Percentiles rank a stretch among this genome's conserved stretches.
These are phyloP conservation scores for Corymbia calophylla DNA, from an alignment of 441 rosid genomes.

Conservation along the genomic window DNA sequence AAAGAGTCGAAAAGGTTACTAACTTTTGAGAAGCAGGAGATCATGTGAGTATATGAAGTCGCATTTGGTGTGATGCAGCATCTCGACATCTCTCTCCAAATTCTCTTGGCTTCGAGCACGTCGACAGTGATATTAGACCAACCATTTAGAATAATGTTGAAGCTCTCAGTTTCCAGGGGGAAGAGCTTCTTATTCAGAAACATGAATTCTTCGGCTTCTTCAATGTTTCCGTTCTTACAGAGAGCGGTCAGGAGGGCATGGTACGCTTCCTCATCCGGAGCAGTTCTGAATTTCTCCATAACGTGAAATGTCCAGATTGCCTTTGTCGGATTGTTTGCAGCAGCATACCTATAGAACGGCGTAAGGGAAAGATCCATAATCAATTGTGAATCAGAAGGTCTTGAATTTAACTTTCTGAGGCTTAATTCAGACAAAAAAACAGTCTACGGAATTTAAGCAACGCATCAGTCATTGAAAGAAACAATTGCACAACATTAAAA, in stretches of 20 bases:
- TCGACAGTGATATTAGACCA: conserved; percentile 69
- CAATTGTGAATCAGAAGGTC: not conserved
- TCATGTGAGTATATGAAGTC: conserved; percentile 57
- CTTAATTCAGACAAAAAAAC: not conserved
- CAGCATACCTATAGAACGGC: conserved; percentile 56
- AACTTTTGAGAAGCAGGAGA: conserved; percentile 72
- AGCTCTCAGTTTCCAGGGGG: conserved; percentile 48
- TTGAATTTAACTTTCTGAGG: not conserved
- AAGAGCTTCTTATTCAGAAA: conserved; percentile 66
- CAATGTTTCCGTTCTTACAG: conserved; percentile 71
- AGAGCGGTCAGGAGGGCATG: conserved; percentile 37
- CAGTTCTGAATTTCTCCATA: conserved; percentile 70
- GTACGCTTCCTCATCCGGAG: conserved; percentile 75
- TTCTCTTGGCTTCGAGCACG: conserved; percentile 71
- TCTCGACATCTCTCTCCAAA: conserved; percentile 78
- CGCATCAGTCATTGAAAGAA: not conserved
- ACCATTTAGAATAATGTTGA: conserved; percentile 69
- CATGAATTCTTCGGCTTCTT: conserved; percentile 92
- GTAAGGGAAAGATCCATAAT: not conserved
- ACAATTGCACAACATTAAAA: not conserved
- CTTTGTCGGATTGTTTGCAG: conserved; percentile 60
- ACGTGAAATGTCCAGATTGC: conserved; percentile 59
- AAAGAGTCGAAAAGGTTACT: conserved; percentile 73
- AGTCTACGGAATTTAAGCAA: not conserved
- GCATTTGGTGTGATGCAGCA: conserved; percentile 57